These are phyloP conservation scores for Apiospora phragmitis DNA, from an alignment of 2,329 filamentous ascomycete species.

Conservation along the genomic window DNA sequence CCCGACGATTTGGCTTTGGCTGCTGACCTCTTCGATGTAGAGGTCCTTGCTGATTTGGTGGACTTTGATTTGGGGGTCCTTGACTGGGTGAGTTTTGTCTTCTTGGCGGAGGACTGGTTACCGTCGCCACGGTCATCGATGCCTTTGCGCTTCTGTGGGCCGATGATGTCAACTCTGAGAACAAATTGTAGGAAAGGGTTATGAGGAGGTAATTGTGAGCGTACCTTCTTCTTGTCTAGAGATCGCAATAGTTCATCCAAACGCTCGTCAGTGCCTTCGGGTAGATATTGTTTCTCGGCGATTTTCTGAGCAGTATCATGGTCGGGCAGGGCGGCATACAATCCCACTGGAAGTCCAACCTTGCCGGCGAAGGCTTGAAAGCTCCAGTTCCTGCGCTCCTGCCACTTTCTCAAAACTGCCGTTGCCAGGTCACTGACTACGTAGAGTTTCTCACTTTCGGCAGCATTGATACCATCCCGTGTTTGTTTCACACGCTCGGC, in stretches of 20 bases:
- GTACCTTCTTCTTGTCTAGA: slow-evolving; percentile 73
- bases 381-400: slow-evolving; percentile 81
- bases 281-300: slow-evolving; percentile 81
- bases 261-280: slow-evolving; percentile 72
- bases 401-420: slow-evolving; percentile 78
- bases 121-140: slow-evolving; percentile 50
- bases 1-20: slow-evolving; percentile 26
- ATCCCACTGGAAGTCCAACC: slow-evolving; percentile 73
- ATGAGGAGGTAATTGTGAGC: slow-evolving; percentile 18
- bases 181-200: background rate
- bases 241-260: slow-evolving; percentile 68
- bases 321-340: slow-evolving; percentile 74
- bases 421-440: slow-evolving; percentile 86
- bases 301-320: slow-evolving; percentile 82
- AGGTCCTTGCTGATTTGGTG: slow-evolving; percentile 32
- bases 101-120: slow-evolving; percentile 42
- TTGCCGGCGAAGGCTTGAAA: slow-evolving; percentile 83
- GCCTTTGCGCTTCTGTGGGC: slow-evolving; percentile 56
- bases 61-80: slow-evolving; percentile 33
- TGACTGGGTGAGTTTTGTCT: slow-evolving; percentile 33
- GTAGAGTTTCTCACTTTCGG: slow-evolving; percentile 74
- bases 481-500: slow-evolving; percentile 92
- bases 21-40: slow-evolving; percentile 28
- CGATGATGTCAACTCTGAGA: slow-evolving; percentile 27
- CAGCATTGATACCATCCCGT: slow-evolving; percentile 71